Evolutionary conservation across 1,284 basidiomycete genomes (phyloP), one percentile per base, ranked within the genome.

Genomic region (Rhodotorula sp.): DNA sequence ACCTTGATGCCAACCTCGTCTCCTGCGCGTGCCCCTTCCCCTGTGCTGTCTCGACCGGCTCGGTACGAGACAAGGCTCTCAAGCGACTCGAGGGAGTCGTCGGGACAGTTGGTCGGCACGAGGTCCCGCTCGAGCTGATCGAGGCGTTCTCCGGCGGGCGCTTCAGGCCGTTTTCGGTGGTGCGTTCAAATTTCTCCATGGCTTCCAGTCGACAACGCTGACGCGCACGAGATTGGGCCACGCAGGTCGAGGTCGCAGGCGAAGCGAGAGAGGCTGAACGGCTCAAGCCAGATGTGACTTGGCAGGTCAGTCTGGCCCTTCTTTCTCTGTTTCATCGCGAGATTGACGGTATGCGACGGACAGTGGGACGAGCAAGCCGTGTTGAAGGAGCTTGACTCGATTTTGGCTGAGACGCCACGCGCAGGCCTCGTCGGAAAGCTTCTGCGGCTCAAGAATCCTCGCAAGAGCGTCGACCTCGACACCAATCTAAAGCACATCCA

Each of bases 1-100:
- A 98, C 82, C 83, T 98, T 76, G 96, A 98, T 81, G 92, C 93
- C 81, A 96, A 97, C 84, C 92, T 90, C 82, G 82, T 94, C 79
- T 88, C 85, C 68, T 95, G 92, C 81, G 85, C 88, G 10, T 87
- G 88, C 5, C 91, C 92, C 3, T 92, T 93, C 1, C 84, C 86
- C 1, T 90, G 89, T 27, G 86, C 89, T n/a, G 87, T 97, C 56
- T 93, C 92, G 27, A 84, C 84, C 46, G 92, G 92, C 79, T 87
- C 90, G 70, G 88, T 90, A 76, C 88, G 95, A 14, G 94, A 97
- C 64, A 92, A 88, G 80, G 91, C 90, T 77, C 86, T 91, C 54
- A 88, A 89, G 78, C 88, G 87, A 77, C 84, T 98, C 14, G 83
- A 91, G 1, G 80, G 86, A 16, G 91, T 91, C 0, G 90, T 96